Evolutionary conservation across 83 land plant species (phyloP), one percentile per base, ranked within the genome.

Genomic region (Picea mariana): DNA sequence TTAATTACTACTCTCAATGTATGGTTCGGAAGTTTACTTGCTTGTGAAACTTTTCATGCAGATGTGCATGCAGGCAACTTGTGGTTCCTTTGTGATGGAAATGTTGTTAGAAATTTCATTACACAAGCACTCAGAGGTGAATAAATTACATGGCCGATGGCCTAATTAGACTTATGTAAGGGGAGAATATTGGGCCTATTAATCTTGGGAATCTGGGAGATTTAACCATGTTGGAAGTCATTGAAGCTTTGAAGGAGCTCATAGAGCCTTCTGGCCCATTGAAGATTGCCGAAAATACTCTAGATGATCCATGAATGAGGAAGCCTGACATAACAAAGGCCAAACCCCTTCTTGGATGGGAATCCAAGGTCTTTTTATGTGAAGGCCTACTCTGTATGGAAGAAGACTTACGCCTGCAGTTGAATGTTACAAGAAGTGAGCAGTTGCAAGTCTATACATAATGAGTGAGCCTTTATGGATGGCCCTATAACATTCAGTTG

Each of bases 311-410:
- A 18, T 81, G 88, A 24, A 84, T 86, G 83, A 92, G 94, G 65
- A 92, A 92, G 75, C 94, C 92, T 16, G 90, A 90, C 84, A 92
- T 92, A 61, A 84, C 88, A 40, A 92, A 90, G 77, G 94, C 94
- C n/a, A 86, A 84, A 77, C 71, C 84, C 59, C 75, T 92, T 63
- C 85, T 92, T 5, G 85, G 86, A 67, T 92, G 94, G 94, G 93
- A 89, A 81, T 92, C 94, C 8, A 90, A 72, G 76, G 76, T 97
- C 80, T 21, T 86, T 23, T 63, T 92, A 65, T 86, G 84, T 52
- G 86, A 92, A 73, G 94, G 94, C 11, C 89, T 92, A 26, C 94
- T 91, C 26, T 79, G 90, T 27, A 92, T 92, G 94, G 89, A 83
- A 40, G 86, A 80, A 52, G 92, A 92, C 80, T 92, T 92, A 81